Conservation (phyloP, 192 early-diverging fungal species). For the Dimargaris xerosporica region DNA sequence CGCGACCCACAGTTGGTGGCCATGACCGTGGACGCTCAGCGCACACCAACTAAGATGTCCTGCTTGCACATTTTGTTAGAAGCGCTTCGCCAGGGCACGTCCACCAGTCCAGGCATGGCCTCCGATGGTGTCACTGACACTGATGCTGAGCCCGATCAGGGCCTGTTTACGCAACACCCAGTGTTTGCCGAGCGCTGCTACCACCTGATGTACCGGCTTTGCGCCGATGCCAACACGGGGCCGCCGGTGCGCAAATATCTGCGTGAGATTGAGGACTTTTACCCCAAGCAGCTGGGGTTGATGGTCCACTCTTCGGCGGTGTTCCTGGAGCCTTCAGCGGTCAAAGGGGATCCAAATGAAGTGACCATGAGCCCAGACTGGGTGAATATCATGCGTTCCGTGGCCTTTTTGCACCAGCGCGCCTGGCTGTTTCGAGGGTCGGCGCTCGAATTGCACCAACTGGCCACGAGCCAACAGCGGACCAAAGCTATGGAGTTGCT, state of each 20-base stretch:
- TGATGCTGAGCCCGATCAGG: conserved; percentile 22
- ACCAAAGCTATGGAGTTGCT: conserved; percentile 30
- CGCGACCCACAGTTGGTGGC: conserved; percentile 20
- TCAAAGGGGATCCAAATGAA: conserved; percentile 7
- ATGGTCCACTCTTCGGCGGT: conserved; percentile 11
- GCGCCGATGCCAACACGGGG: conserved; percentile 49
- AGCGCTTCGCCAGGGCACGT: conserved; percentile 33
- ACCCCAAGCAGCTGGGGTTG: conserved; percentile 41
- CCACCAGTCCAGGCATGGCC: background rate
- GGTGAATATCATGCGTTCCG: conserved; percentile 16
- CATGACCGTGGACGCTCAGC: background rate
- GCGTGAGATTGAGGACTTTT: conserved; percentile 62
- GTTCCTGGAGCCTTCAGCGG: conserved; percentile 20
- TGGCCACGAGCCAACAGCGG: conserved; percentile 24
- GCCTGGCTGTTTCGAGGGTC: conserved; percentile 79
- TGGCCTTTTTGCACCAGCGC: conserved; percentile 60
- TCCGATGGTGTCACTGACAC: background rate
- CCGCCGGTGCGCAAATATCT: conserved; percentile 60
- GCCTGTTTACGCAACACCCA: conserved; percentile 53
- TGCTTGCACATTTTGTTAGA: conserved; percentile 51
- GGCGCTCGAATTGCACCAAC: conserved; percentile 74
- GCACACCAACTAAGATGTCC: conserved; percentile 18
- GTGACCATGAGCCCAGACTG: conserved; percentile 7
- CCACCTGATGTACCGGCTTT: conserved; percentile 71
- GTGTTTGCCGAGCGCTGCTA: conserved; percentile 76